phyloP scores from a whole-genome alignment of 345 rosid species.

The Populus simonii region DNA sequence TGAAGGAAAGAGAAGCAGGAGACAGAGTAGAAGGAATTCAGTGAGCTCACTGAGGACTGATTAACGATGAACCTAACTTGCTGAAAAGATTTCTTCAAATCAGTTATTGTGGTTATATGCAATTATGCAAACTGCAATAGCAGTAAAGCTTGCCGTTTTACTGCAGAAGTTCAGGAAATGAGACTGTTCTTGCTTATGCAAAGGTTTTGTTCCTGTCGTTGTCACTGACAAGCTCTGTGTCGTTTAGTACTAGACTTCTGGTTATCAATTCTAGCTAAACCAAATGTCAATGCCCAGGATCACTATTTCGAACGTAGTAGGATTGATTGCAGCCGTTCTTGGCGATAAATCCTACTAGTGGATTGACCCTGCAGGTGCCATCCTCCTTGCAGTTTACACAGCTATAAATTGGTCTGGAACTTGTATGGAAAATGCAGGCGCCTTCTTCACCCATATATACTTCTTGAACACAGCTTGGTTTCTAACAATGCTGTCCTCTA shows the following conservation, averaged over 20 bases:
- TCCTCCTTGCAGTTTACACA: constrained; percentile 73
- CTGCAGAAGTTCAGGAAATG: constrained; percentile 66
- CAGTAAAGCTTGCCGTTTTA: constrained; percentile 66
- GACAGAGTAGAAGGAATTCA: constrained; percentile 33
- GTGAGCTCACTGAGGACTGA: constrained; percentile 38
- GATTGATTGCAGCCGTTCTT: constrained; percentile 74
- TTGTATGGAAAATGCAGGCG: constrained; percentile 87
- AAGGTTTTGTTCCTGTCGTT: constrained; percentile 38
- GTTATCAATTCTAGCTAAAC: not conserved
- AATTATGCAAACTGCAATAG: constrained; percentile 76
- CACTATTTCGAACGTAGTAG: constrained; percentile 84
- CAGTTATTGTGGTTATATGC: constrained; percentile 63
- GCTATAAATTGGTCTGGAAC: constrained; percentile 82
- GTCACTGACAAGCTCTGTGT: not conserved
- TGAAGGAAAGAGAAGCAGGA: constrained; percentile 8
- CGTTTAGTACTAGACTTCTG: not conserved
- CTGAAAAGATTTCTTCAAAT: constrained; percentile 42
- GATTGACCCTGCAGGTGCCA: constrained; percentile 86
- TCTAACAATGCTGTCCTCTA: not conserved
- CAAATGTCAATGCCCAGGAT: constrained; percentile 49
- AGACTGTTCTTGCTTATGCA: constrained; percentile 87
- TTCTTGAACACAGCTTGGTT: not conserved
- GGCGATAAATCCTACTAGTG: constrained; percentile 75
- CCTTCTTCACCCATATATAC: not conserved
- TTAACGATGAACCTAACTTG: constrained; percentile 28